These are phyloP conservation scores for Plasmodium vinckei DNA, from an alignment of 169 alveolate genomes.

Conservation along the genomic window DNA sequence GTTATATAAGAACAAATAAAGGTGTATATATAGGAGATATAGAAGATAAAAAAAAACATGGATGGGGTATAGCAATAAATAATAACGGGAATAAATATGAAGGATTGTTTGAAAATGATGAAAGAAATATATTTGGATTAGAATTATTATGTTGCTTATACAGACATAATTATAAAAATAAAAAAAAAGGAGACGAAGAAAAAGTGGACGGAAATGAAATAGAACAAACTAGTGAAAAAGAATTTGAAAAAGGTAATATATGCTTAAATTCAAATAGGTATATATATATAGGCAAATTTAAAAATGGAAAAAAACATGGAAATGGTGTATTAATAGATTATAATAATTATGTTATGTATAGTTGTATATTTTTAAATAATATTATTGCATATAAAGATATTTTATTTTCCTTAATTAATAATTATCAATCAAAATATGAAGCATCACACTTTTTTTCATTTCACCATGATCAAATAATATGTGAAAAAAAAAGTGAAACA, in stretches of 20 bases:
- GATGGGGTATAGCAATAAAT: conserved; percentile 82
- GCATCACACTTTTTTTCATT: background rate
- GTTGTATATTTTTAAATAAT: conserved; percentile 71
- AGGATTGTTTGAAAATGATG: conserved; percentile 78
- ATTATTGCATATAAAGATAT: conserved; percentile 49
- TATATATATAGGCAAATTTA: conserved; percentile 73
- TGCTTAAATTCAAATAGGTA: conserved; percentile 70
- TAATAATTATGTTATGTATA: conserved; percentile 76
- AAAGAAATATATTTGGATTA: conserved; percentile 78
- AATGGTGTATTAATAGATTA: conserved; percentile 80
- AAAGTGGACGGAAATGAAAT: conserved; percentile 26
- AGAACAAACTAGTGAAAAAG: conserved; percentile 73
- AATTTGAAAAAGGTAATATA: conserved; percentile 62
- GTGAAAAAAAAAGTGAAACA: background rate
- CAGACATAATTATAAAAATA: conserved; percentile 69
- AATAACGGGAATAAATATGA: conserved; percentile 82
- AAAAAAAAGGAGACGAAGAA: conserved; percentile 8
- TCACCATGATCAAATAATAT: background rate
- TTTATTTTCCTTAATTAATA: conserved; percentile 47
- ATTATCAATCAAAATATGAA: conserved; percentile 8
- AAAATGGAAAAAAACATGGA: conserved; percentile 78
- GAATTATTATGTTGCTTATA: conserved; percentile 73
- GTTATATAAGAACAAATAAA: conserved; percentile 40
- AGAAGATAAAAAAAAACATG: conserved; percentile 75
- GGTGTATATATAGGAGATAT: conserved; percentile 59